These are phyloP conservation scores for Aspergillus haitiensis DNA, from an alignment of 495 filamentous ascomycete species.

Conservation along the genomic window DNA sequence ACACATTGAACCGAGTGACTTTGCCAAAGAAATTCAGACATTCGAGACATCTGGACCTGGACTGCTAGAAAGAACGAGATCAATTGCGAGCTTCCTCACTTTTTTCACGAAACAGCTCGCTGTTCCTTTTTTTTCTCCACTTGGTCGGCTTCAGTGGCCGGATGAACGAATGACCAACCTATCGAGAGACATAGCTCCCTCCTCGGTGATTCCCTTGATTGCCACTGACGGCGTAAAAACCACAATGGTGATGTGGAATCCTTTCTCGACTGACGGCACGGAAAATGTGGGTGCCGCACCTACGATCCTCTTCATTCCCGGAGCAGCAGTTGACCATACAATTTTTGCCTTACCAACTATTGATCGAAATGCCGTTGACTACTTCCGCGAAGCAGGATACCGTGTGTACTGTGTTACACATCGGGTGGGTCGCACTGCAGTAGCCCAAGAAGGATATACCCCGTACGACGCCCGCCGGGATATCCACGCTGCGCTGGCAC, in stretches of 20 bases:
- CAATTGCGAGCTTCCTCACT: background rate
- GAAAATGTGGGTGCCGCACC: background rate
- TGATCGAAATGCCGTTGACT: background rate
- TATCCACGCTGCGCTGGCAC: constrained; percentile 7
- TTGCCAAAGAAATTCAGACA: background rate
- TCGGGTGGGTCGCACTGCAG: background rate
- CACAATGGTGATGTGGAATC: constrained; percentile 11
- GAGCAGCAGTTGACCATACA: constrained; percentile 6
- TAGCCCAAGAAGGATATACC: constrained; percentile 8
- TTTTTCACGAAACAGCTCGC: background rate
- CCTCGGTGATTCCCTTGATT: background rate
- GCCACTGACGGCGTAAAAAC: constrained; percentile 1
- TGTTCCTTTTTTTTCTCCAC: background rate
- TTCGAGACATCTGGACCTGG: background rate
- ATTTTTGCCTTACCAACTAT: constrained; percentile 6
- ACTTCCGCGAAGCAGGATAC: constrained; percentile 3
- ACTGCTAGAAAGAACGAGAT: background rate
- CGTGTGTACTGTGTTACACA: constrained; percentile 5
- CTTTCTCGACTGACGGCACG: background rate
- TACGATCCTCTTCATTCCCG: constrained; percentile 6
- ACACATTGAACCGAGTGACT: background rate
- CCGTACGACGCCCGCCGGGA: constrained; percentile 1
- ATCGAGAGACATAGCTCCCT: background rate
- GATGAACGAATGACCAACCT: background rate
- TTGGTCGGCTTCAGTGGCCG: constrained; percentile 2